These are phyloP conservation scores for Globisporangium canariense DNA, from an alignment of 352 stramenopile species.

Conservation along the genomic window DNA sequence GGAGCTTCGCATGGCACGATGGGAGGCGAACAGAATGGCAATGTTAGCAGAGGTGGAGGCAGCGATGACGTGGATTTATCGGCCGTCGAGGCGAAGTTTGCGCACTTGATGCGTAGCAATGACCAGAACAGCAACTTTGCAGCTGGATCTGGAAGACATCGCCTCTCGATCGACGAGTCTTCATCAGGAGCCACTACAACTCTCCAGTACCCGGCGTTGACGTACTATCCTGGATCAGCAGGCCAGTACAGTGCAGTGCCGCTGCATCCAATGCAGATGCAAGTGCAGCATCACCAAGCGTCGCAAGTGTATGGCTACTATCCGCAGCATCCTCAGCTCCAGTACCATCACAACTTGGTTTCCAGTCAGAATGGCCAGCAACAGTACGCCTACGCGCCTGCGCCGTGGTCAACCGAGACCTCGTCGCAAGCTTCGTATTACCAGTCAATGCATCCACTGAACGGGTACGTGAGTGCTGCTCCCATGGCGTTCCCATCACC, in stretches of 20 bases:
- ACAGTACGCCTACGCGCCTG: neutral
- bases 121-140: conserved; percentile 24
- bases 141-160: neutral
- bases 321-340: conserved; percentile 24
- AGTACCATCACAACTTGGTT: conserved; percentile 11
- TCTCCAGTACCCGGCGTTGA: neutral
- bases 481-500: neutral
- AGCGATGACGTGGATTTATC: conserved; percentile 69
- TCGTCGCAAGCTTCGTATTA: conserved; percentile 3
- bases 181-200: neutral
- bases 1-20: conserved; percentile 17
- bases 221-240: conserved; percentile 1
- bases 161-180: neutral
- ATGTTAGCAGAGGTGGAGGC: conserved; percentile 20
- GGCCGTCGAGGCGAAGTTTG: conserved; percentile 73
- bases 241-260: neutral
- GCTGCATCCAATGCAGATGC: conserved; percentile 3
- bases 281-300: conserved; percentile 11
- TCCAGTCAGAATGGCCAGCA: conserved; percentile 6
- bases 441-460: neutral
- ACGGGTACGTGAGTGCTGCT: conserved; percentile 1
- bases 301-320: conserved; percentile 24
- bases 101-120: conserved; percentile 73
- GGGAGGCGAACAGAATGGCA: neutral
- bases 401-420: neutral